Evolutionary conservation across 768 basidiomycete genomes (phyloP).

Genomic region (Mrakia gelida): DNA sequence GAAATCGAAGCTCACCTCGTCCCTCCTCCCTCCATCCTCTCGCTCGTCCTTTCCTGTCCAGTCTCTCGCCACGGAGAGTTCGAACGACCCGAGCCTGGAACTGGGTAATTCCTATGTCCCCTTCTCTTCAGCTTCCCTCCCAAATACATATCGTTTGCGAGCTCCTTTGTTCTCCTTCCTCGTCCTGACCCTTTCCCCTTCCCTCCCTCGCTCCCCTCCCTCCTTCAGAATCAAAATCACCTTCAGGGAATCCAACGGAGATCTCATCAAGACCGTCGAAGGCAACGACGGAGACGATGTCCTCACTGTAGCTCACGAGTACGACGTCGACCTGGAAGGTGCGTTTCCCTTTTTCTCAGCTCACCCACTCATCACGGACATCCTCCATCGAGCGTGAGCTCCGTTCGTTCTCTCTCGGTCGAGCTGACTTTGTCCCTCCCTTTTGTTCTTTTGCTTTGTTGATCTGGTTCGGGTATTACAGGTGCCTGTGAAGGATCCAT

Average conservation of each 20-base stretch:
- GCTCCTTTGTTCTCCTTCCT: not conserved
- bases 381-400: too few species aligned
- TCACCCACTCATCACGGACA: too few species aligned
- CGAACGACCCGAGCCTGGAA: conserved; percentile 59
- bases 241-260: conserved; percentile 84
- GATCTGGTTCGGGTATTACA: conserved; percentile 41
- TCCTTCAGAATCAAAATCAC: conserved; percentile 70
- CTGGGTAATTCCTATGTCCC: conserved; percentile 53
- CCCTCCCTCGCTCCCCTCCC: not conserved
- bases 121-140: too few species aligned
- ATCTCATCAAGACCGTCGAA: conserved; percentile 77
- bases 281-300: conserved; percentile 93
- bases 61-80: conserved; percentile 12
- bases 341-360: not conserved
- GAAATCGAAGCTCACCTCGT: conserved; percentile 1
- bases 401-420: not conserved
- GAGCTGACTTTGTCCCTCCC: not conserved
- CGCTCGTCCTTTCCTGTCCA: not conserved
- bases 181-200: not conserved
- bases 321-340: conserved; percentile 96
- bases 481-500: conserved; percentile 96
- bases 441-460: not conserved
- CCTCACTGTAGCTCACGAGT: conserved; percentile 83
- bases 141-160: not conserved
- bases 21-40: not conserved